These are phyloP conservation scores for Silene uniflora DNA, from an alignment of 148 eudicot genomes.

Conservation along the genomic window DNA sequence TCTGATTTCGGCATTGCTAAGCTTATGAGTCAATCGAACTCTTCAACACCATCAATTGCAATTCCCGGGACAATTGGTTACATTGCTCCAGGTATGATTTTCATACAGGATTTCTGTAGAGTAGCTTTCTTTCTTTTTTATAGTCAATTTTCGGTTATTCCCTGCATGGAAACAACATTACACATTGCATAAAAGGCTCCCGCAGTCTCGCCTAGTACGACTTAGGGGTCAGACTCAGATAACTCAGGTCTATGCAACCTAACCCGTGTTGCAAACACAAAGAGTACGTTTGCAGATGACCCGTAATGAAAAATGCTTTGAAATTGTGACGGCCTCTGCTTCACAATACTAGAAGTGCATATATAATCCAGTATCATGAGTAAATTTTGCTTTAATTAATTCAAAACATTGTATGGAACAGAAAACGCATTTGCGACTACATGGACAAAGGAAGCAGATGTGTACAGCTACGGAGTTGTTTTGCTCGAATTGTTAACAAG, in stretches of 20 bases:
- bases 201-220: too few relatives aligned
- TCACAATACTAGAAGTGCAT: too few relatives aligned
- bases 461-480: slow-evolving; percentile 84
- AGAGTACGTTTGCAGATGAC: background rate
- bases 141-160: background rate
- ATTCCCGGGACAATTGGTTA: slow-evolving; percentile 75
- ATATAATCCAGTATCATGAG: too few relatives aligned
- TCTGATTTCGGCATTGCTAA: slow-evolving; percentile 91
- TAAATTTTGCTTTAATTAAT: background rate
- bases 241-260: background rate
- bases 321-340: too few relatives aligned
- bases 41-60: slow-evolving; percentile 33
- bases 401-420: slow-evolving; percentile 27
- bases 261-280: background rate
- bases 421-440: slow-evolving; percentile 63
- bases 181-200: too few relatives aligned
- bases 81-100: slow-evolving; percentile 79
- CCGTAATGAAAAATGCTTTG: background rate
- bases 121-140: background rate
- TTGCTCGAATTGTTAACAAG: slow-evolving; percentile 65
- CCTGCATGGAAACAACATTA: too few relatives aligned
- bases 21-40: slow-evolving; percentile 51
- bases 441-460: slow-evolving; percentile 64
- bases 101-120: background rate
- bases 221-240: too few relatives aligned